These are phyloP conservation scores for Bruguiera parviflora DNA, from an alignment of 345 rosid genomes.

Conservation along the genomic window DNA sequence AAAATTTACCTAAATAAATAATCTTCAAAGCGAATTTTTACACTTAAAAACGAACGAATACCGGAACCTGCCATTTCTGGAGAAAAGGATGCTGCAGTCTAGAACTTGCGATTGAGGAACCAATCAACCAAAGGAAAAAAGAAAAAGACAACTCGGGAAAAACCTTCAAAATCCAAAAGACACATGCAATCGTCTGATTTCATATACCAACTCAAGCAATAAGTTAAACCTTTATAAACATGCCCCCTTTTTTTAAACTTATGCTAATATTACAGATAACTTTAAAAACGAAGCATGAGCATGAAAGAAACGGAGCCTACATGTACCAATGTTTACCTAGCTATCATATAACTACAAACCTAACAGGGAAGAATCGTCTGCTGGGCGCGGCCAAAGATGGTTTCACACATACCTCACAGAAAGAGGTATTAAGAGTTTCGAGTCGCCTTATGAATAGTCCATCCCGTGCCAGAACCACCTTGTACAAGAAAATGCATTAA, in stretches of 20 bases:
- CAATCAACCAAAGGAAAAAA: no score
- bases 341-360: conserved; percentile 30
- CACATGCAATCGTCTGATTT: no score
- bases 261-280: conserved; percentile 33
- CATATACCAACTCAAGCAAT: neutral
- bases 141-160: no score
- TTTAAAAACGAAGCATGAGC: conserved; percentile 18
- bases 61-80: no score
- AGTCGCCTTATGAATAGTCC: conserved; percentile 27
- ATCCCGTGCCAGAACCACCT: conserved; percentile 30
- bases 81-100: no score
- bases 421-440: conserved; percentile 21
- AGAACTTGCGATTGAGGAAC: no score
- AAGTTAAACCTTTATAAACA: conserved; percentile 23
- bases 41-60: no score
- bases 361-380: conserved; percentile 24
- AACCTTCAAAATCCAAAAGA: no score
- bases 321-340: conserved; percentile 20
- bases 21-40: no score
- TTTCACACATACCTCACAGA: conserved; percentile 26
- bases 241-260: conserved; percentile 14
- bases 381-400: conserved; percentile 16
- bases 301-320: conserved; percentile 22
- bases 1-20: no score
- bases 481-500: conserved; percentile 27